Conservation (phyloP, 371 early-diverging fungal genomes). For the Nematocida ironsii region DNA sequence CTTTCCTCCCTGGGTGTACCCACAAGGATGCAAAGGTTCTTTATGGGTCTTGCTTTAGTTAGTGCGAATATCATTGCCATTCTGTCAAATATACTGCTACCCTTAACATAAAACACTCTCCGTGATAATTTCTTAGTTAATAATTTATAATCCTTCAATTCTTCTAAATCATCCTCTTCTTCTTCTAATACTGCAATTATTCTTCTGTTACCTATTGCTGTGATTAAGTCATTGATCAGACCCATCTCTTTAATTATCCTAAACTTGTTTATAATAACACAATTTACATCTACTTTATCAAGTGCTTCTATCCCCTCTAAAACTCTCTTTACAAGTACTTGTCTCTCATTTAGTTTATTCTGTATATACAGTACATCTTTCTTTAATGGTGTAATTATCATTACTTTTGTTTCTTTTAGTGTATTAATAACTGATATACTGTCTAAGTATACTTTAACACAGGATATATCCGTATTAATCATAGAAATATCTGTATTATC, state of each 20-base stretch:
- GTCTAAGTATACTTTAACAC: conserved; percentile 2
- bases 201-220: neutral
- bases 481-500: neutral
- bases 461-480: neutral
- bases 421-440: neutral
- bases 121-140: conserved; percentile 1
- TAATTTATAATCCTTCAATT: conserved; percentile 5
- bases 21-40: conserved; percentile 16
- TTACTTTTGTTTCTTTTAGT: neutral
- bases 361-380: neutral
- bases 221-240: conserved; percentile 2
- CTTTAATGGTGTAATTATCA: conserved; percentile 31
- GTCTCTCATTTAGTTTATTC: neutral
- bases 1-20: conserved; percentile 9
- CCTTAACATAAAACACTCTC: neutral
- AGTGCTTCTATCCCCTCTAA: conserved; percentile 10
- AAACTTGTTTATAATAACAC: conserved; percentile 26
- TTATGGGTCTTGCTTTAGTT: conserved; percentile 45
- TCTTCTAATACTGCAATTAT: neutral
- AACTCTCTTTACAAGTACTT: conserved; percentile 6
- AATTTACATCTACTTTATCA: neutral
- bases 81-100: neutral
- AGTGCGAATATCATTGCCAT: conserved; percentile 41
- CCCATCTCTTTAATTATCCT: conserved; percentile 6
- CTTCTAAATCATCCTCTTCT: neutral